Evolutionary conservation across 257 asterid species (phyloP), one percentile per base, ranked within the genome.

Genomic region (Jasminum sambac): DNA sequence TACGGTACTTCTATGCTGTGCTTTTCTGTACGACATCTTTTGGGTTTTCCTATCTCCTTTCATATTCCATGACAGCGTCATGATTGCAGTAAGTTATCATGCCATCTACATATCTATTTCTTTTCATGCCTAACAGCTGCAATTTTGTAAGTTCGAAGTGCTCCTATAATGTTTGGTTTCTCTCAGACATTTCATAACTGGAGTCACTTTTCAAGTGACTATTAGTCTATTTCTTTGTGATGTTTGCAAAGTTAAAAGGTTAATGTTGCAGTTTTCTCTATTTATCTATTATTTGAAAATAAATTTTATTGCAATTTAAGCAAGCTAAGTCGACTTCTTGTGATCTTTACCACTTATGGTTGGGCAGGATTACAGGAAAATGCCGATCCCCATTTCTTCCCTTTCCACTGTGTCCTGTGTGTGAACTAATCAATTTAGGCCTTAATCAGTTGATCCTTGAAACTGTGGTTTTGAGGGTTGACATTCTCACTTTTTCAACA

Each of bases 21-120:
- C 98, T 38, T 95, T 95, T 80, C 81, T 91, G 44, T 95, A 95
- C 70, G 98, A 95, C 84, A 91, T 95, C 84, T 95, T 95, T 77
- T 95, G 99, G 99, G 99, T 91, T 77, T 95, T 95, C 89, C 84
- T 91, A 38, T 95, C 99, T 25, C 99, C 99, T 24, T 67, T 73
- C 42, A 95, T 95, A 84, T 95, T 95, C 91, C 96, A 87, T 65
- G 92, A 90, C 81, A 95, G 99, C 55, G 99, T 95, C 78, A 95
- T 95, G 99, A 91, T 95, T 69, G 88, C 94, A 52, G 99, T 95
- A 81, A 83, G 98, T 77, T 63, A 67, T 52, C 25, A 14, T 70
- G 69, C 68, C 36, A 61, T 59, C 69, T 8, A 42, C 57, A 19
- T 38, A 65, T 46, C 68, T 67, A 63, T 64, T 61, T 69, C 41